Evolutionary conservation across 495 filamentous ascomycete species (phyloP).

Genomic region (Penicillium arizonense): DNA sequence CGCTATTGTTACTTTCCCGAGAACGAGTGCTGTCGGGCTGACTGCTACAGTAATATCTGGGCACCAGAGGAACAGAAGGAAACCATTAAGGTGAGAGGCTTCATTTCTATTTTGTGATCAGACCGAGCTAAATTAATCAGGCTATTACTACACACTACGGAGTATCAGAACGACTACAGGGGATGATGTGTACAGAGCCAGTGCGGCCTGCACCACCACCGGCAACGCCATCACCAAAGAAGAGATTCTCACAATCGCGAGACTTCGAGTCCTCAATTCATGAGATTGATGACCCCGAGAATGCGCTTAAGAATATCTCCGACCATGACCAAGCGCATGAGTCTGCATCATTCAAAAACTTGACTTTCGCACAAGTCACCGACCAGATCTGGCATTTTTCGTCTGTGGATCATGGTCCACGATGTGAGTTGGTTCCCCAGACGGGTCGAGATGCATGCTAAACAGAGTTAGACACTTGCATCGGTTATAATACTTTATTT

Average conservation of each 20-base stretch:
- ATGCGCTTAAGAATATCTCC: constrained; percentile 25
- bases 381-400: constrained; percentile 67
- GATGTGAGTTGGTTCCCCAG: constrained; percentile 34
- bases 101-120: not conserved
- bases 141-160: constrained; percentile 54
- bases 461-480: constrained; percentile 59
- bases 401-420: constrained; percentile 58
- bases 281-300: constrained; percentile 34
- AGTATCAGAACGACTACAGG: constrained; percentile 65
- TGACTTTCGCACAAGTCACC: constrained; percentile 48
- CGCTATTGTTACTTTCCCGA: not conserved
- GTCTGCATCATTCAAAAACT: constrained; percentile 25
- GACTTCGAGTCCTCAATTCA: constrained; percentile 7
- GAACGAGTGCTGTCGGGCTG: not conserved
- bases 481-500: constrained; percentile 81
- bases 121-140: constrained; percentile 11
- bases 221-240: constrained; percentile 5
- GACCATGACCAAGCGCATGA: constrained; percentile 22
- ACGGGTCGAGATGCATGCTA: not conserved
- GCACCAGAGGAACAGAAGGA: constrained; percentile 59
- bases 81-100: constrained; percentile 41
- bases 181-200: constrained; percentile 62
- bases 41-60: constrained; percentile 64
- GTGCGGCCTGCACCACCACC: constrained; percentile 23
- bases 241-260: constrained; percentile 14